phyloP scores from a whole-genome alignment of 257 asterid species.

The Thymus mandschuricus region DNA sequence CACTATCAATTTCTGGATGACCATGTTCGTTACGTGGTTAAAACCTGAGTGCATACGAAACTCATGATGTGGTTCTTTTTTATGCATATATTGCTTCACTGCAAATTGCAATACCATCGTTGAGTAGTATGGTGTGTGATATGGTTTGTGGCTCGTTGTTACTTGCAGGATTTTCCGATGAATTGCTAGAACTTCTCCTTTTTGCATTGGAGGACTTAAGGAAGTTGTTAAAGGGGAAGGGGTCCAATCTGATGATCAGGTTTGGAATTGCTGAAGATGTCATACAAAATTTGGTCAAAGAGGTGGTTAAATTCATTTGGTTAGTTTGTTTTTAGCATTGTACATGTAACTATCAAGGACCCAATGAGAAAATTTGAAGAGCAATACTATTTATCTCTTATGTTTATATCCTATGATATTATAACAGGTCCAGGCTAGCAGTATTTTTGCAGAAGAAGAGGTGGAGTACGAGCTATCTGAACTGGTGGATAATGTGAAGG shows the following conservation, averaged over 20 bases:
- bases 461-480: conserved; percentile 65
- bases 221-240: conserved; percentile 66
- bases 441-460: conserved; percentile 81
- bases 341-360: conserved; percentile 35
- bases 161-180: conserved; percentile 77
- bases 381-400: conserved; percentile 43
- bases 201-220: conserved; percentile 76
- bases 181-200: conserved; percentile 74
- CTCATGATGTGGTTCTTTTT: not conserved
- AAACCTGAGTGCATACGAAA: conserved; percentile 1
- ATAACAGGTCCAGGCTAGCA: conserved; percentile 75
- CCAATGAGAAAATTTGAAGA: conserved; percentile 30
- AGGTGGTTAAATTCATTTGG: conserved; percentile 55
- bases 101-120: not conserved
- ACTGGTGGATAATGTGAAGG: conserved; percentile 58
- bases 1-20: not conserved
- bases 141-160: not conserved
- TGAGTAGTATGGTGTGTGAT: conserved; percentile 11
- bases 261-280: conserved; percentile 73
- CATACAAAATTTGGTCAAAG: conserved; percentile 56
- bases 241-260: conserved; percentile 85
- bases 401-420: conserved; percentile 43
- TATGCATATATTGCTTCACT: not conserved
- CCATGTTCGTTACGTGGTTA: not conserved
- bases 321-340: conserved; percentile 35